Evolutionary conservation across 306 rosid genomes (phyloP).

Genomic region (Cucurbita ficifolia): DNA sequence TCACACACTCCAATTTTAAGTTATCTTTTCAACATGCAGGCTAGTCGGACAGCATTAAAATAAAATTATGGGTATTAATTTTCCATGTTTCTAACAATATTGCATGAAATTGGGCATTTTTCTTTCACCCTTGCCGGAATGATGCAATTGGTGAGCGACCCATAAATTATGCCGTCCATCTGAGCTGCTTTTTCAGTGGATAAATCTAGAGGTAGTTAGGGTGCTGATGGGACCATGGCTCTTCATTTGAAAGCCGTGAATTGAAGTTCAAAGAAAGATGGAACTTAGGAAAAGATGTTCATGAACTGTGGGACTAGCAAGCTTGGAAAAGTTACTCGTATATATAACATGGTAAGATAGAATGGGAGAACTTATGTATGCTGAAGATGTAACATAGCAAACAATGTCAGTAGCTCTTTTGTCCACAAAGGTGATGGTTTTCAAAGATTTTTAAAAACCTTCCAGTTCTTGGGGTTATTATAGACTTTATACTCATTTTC

Average conservation of each 20-base stretch:
- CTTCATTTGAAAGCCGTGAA: neutral
- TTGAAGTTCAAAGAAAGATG: neutral
- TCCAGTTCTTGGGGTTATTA: neutral
- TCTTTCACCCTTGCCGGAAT: neutral
- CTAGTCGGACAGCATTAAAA: constrained; percentile 73
- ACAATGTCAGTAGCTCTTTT: neutral
- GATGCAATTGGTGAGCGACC: neutral
- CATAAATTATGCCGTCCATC: neutral
- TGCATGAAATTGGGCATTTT: neutral
- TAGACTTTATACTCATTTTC: neutral
- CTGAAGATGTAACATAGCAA: neutral
- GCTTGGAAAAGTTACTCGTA: neutral
- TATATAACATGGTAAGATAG: neutral
- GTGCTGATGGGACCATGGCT: neutral
- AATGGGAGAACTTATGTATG: neutral
- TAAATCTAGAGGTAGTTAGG: neutral
- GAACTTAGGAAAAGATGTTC: neutral
- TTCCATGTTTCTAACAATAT: neutral
- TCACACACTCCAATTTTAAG: neutral
- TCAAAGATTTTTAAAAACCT: neutral
- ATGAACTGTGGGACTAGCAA: neutral
- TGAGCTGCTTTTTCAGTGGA: neutral
- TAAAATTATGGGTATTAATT: constrained; percentile 66
- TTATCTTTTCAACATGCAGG: constrained; percentile 48
- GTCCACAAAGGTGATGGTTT: neutral